Percentiles rank a stretch among this genome's conserved stretches.
These are phyloP conservation scores for Elsinoe perseae DNA, from an alignment of 2,329 filamentous ascomycete species.

Conservation along the genomic window DNA sequence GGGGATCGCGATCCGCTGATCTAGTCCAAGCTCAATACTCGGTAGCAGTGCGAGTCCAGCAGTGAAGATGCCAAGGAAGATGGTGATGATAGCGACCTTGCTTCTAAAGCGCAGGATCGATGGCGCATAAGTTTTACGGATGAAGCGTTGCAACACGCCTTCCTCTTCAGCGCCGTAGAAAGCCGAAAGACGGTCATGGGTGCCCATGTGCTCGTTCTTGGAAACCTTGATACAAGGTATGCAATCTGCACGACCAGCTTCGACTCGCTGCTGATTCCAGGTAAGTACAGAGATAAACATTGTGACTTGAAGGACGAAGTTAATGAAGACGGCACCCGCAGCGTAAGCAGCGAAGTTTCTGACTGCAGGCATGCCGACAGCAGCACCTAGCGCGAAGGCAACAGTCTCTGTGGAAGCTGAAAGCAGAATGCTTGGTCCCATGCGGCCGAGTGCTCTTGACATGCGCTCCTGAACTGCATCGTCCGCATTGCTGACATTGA, in stretches of 20 bases:
- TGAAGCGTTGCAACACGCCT: slow-evolving; percentile 74
- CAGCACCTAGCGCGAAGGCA: slow-evolving; percentile 84
- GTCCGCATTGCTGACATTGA: slow-evolving; percentile 87
- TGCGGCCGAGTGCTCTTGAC: slow-evolving; percentile 80
- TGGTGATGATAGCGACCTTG: slow-evolving; percentile 65
- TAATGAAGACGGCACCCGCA: slow-evolving; percentile 92
- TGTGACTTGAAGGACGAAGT: slow-evolving; percentile 91
- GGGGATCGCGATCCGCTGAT: slow-evolving; percentile 90
- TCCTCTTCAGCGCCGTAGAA: slow-evolving; percentile 72
- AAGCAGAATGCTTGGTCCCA: slow-evolving; percentile 92
- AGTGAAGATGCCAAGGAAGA: slow-evolving; percentile 84
- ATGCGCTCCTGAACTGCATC: slow-evolving; percentile 79
- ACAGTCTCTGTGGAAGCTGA: slow-evolving; percentile 92
- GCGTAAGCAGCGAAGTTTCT: slow-evolving; percentile 96
- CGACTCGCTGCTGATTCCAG: slow-evolving; percentile 83
- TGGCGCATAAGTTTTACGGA: slow-evolving; percentile 83
- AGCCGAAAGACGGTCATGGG: slow-evolving; percentile 28
- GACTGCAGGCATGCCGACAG: slow-evolving; percentile 96
- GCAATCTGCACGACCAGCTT: slow-evolving; percentile 82
- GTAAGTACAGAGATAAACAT: slow-evolving; percentile 92
- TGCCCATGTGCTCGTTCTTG: slow-evolving; percentile 54
- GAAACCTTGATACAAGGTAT: slow-evolving; percentile 81
- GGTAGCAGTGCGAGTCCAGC: slow-evolving; percentile 79
- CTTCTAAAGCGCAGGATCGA: slow-evolving; percentile 69
- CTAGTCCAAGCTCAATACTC: slow-evolving; percentile 74